Evolutionary conservation across 2,329 filamentous ascomycete genomes (phyloP).

Genomic region (Pleochaeta shiraiana): DNA sequence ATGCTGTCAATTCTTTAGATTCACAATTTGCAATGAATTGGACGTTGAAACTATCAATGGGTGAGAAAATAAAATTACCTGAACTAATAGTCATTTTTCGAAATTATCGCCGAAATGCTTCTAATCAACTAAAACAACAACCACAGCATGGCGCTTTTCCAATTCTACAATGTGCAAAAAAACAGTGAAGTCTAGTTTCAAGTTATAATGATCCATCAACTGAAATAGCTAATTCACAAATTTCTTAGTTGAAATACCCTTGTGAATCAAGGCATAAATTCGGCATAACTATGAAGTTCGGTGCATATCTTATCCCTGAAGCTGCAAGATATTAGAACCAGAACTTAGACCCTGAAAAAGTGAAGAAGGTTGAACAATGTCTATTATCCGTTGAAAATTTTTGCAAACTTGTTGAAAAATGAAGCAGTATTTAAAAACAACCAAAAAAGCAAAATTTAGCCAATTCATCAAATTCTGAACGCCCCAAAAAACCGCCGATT

Average conservation of each 20-base stretch:
- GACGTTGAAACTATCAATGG: not conserved
- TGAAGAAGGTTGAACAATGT: not conserved
- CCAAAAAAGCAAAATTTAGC: not conserved
- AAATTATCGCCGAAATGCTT: not conserved
- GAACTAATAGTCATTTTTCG: not conserved
- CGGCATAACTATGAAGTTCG: too few relatives aligned
- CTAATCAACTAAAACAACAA: not conserved
- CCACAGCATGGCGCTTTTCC: not conserved
- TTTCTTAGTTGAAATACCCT: not conserved
- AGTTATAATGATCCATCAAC: too few relatives aligned
- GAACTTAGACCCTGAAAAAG: not conserved
- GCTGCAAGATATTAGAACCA: too few relatives aligned
- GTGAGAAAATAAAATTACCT: not conserved
- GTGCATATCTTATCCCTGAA: too few relatives aligned
- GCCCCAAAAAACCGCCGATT: not conserved
- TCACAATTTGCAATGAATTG: not conserved
- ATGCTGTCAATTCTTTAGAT: not conserved
- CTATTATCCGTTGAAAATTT: not conserved
- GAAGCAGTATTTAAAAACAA: too few relatives aligned
- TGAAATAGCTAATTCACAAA: not conserved
- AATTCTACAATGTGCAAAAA: not conserved
- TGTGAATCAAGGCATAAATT: not conserved
- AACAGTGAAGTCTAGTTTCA: too few relatives aligned
- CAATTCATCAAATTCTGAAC: not conserved
- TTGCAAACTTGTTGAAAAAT: too few relatives aligned